Base-by-base conservation (phyloP, 768 basidiomycete species). In the Termitomyces titanicus region DNA sequence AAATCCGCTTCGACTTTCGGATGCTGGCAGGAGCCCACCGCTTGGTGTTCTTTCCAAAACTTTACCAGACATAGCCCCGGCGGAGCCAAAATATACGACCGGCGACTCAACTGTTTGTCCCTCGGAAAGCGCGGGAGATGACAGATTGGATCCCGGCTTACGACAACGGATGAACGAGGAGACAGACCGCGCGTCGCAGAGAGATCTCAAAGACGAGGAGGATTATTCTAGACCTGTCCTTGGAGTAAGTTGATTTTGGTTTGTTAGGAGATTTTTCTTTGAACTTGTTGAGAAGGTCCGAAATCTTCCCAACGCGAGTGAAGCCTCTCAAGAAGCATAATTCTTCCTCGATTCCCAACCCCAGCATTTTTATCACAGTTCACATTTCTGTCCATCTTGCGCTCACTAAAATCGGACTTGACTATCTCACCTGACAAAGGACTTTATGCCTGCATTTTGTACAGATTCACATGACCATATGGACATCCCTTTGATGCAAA, bases 141-240 rank as follows among this genome's bases (percentile, higher is more conserved):
- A 74, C 38, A 70, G 79, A 46, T 63, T 79, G 15, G 76, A 79
- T 63, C 79, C 79, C n/a, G 72, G 66, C 20, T 60, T 79, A 48
- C 71, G 74, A 54, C 67, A 70, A 55, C 63, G 76, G 46, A 54
- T 72, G 62, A 61, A 65, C 56, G 56, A 44, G 40, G 61, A 58
- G 27, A 64, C 67, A 25, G 69, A 70, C 27, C 65, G 62, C 25
- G 64, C 60, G 31, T 67, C 68, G 17, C 62, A 65, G 29, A 60
- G 61, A 56, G 74, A 68, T 43, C 64, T 75, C 43, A 71, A 68
- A 57, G 82, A 85, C 60, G 77, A 81, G 27, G 79, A 82, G 56
- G 84, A 83, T 56, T 82, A 83, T 69, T 79, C 77, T 20, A 72
- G 78, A 45, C 76, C 74, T 48, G 81, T 85, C 24, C 75, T 86